Percentiles rank a stretch among this genome's conserved stretches.
Conservation (phyloP, 305 asterid species). For the Fraxinus sp. region DNA sequence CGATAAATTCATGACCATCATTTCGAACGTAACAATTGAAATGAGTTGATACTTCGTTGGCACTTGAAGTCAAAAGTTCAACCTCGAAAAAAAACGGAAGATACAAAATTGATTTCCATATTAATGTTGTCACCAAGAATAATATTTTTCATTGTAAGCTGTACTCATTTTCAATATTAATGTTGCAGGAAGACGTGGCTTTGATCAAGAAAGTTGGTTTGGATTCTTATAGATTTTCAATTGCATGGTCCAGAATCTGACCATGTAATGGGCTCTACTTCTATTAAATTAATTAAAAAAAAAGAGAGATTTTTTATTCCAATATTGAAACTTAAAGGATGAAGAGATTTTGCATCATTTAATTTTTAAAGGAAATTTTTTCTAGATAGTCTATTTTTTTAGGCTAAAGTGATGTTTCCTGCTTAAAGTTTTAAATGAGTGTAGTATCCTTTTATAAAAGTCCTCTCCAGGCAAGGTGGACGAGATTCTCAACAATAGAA, state of each 20-base stretch:
- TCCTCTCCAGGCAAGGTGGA: not conserved
- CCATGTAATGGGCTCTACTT: constrained; percentile 7
- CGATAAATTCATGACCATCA: not conserved
- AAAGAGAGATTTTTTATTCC: too few relatives aligned
- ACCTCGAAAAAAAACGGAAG: not conserved
- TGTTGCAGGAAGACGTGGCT: not conserved
- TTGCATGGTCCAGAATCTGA: constrained; percentile 26
- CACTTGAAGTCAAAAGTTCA: not conserved
- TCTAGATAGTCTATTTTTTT: too few relatives aligned
- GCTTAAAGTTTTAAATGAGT: too few relatives aligned
- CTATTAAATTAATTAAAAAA: not conserved
- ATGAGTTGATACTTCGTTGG: not conserved
- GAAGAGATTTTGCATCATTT: not conserved
- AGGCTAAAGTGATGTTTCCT: not conserved
- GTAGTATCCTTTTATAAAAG: too few relatives aligned
- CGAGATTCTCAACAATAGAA: not conserved
- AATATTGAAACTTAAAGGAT: too few relatives aligned
- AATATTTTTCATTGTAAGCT: not conserved
- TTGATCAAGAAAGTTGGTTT: not conserved
- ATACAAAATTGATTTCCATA: not conserved
- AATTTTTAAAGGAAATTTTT: too few relatives aligned
- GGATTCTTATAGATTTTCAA: constrained; percentile 25
- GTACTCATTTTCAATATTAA: not conserved
- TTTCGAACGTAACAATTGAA: not conserved
- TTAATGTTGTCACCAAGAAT: not conserved